phyloP scores from a whole-genome alignment of 805 yeast genomes.

The Clavispora asparagi region DNA sequence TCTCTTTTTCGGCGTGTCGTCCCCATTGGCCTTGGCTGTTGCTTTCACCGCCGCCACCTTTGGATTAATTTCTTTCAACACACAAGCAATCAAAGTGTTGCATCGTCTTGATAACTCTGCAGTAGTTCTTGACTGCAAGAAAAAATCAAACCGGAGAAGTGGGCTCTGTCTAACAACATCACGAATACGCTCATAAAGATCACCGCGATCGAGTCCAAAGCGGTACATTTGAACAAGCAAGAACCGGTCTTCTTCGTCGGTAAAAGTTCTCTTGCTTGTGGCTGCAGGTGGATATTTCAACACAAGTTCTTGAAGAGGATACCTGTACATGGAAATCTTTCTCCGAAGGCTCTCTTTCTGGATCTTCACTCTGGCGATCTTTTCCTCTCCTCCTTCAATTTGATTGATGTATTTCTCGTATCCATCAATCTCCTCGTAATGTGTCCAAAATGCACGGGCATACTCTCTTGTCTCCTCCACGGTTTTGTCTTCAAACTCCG shows the following conservation, averaged over 20 bases:
- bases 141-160: constrained; percentile 82
- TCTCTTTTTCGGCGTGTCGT: neutral
- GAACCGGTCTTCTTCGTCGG: constrained; percentile 89
- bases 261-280: constrained; percentile 56
- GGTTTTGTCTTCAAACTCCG: constrained; percentile 79
- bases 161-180: constrained; percentile 71
- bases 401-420: constrained; percentile 76
- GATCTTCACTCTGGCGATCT: constrained; percentile 52
- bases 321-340: constrained; percentile 62
- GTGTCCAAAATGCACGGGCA: constrained; percentile 75
- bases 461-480: constrained; percentile 75
- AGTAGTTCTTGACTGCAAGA: constrained; percentile 73
- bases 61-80: constrained; percentile 55
- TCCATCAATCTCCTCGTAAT: constrained; percentile 77
- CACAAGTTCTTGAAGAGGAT: constrained; percentile 75
- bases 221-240: constrained; percentile 73
- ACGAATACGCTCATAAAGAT: constrained; percentile 72
- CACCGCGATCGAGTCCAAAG: constrained; percentile 74
- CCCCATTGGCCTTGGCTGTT: constrained; percentile 1
- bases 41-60: constrained; percentile 4
- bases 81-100: constrained; percentile 66
- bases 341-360: constrained; percentile 78
- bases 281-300: constrained; percentile 71
- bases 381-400: constrained; percentile 88
- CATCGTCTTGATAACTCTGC: constrained; percentile 80